Evolutionary conservation across 768 basidiomycete species (phyloP).

Genomic region (Neoboletus magnificus): DNA sequence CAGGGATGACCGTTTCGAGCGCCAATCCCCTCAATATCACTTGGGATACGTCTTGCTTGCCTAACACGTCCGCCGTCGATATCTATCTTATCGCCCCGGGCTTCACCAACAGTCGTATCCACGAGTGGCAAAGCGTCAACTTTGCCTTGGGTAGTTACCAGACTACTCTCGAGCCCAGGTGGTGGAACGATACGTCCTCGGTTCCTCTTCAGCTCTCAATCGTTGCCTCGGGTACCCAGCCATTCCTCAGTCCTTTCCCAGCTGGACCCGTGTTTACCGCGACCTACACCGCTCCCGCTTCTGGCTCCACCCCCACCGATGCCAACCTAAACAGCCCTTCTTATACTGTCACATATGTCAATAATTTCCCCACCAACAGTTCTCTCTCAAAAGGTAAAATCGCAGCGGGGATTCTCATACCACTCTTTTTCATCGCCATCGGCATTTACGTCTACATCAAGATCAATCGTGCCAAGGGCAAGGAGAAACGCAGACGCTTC

Average conservation of each 20-base stretch:
- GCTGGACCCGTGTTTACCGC: slow-evolving; percentile 70
- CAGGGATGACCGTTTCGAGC: slow-evolving; percentile 44
- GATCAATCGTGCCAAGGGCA: slow-evolving; percentile 46
- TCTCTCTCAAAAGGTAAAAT: slow-evolving; percentile 51
- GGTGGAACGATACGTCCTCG: slow-evolving; percentile 63
- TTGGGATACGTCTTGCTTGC: slow-evolving; percentile 65
- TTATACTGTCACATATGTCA: slow-evolving; percentile 40
- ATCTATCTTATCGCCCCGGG: slow-evolving; percentile 64
- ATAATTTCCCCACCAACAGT: slow-evolving; percentile 33
- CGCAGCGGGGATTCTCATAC: slow-evolving; percentile 61
- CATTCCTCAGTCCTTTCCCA: slow-evolving; percentile 51
- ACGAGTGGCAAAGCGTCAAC: slow-evolving; percentile 55
- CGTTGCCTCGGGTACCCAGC: slow-evolving; percentile 45
- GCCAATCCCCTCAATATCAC: slow-evolving; percentile 50
- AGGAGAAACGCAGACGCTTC: slow-evolving; percentile 56
- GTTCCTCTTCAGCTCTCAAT: slow-evolving; percentile 58
- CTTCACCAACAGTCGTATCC: slow-evolving; percentile 41
- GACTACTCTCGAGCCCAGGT: slow-evolving; percentile 52
- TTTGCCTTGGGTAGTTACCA: slow-evolving; percentile 48
- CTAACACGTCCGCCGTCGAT: slow-evolving; percentile 47
- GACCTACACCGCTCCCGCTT: slow-evolving; percentile 47
- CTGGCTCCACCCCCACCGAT: slow-evolving; percentile 37
- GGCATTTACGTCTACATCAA: slow-evolving; percentile 49
- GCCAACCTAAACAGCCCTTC: slow-evolving; percentile 38
- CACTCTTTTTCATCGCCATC: slow-evolving; percentile 55